phyloP scores from a whole-genome alignment of 108 stramenopile genomes.

The Ochromonas danica region DNA sequence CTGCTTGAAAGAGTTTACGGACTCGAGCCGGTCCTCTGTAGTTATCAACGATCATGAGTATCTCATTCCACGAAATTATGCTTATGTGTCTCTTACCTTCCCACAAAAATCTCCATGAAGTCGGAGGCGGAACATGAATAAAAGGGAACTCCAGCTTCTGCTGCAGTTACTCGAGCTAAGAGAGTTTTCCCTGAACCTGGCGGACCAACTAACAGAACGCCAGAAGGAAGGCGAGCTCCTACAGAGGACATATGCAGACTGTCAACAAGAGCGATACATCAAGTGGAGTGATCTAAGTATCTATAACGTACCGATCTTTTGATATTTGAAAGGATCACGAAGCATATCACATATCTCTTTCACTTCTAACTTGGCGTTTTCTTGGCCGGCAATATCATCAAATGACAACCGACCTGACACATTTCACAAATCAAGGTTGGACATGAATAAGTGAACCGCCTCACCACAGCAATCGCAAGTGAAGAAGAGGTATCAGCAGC shows the following conservation, averaged over 20 bases:
- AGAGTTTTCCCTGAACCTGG: constrained; percentile 58
- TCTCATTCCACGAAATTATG: too few species aligned
- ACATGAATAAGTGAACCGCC: neutral
- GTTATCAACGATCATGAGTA: too few species aligned
- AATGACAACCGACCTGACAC: neutral
- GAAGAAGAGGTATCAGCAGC: neutral
- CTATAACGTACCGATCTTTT: neutral
- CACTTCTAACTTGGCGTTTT: neutral
- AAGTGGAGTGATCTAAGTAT: too few species aligned
- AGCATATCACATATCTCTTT: constrained; percentile 1
- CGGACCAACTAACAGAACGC: constrained; percentile 57
- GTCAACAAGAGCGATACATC: neutral
- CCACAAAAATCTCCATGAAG: constrained; percentile 57
- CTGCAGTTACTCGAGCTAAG: constrained; percentile 59
- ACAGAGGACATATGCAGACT: constrained; percentile 24
- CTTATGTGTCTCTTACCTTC: too few species aligned
- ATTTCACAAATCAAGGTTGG: neutral
- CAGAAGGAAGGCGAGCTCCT: constrained; percentile 57
- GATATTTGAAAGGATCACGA: neutral
- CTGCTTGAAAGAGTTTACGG: constrained; percentile 73
- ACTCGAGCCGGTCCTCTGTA: constrained; percentile 90
- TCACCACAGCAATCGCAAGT: neutral
- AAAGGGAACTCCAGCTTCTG: constrained; percentile 58
- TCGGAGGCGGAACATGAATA: constrained; percentile 65
- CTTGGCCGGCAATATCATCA: neutral